Evolutionary conservation across 441 rosid genomes (phyloP).

Genomic region (Melianthus villosus): DNA sequence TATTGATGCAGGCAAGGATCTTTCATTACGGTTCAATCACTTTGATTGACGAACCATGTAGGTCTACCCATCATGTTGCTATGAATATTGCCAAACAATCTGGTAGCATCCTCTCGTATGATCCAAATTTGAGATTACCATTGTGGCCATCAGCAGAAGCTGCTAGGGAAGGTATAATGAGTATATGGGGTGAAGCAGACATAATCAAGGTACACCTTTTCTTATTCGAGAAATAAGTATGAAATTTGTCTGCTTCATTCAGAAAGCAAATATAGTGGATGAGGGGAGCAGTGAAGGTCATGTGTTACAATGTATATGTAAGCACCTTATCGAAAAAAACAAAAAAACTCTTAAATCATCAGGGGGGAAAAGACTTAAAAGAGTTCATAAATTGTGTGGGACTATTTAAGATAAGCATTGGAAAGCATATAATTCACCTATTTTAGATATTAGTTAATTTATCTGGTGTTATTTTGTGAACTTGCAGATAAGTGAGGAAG

Average conservation of each 20-base stretch:
- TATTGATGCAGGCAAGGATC: constrained; percentile 51
- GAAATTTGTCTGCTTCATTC: background rate
- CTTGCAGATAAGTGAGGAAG: constrained; percentile 83
- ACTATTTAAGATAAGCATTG: too few species aligned
- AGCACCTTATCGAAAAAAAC: too few species aligned
- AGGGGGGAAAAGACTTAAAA: too few species aligned
- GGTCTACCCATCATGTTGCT: constrained; percentile 80
- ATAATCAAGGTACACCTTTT: constrained; percentile 49
- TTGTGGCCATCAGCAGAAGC: constrained; percentile 84
- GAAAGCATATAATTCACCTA: background rate
- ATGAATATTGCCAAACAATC: constrained; percentile 59
- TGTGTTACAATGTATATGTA: too few species aligned
- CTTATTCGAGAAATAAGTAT: background rate
- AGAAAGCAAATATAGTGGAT: background rate
- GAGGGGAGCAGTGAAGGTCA: too few species aligned
- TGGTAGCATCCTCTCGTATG: constrained; percentile 79
- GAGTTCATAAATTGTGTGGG: too few species aligned
- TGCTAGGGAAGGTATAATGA: constrained; percentile 70
- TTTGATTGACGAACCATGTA: constrained; percentile 89
- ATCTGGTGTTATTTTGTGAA: constrained; percentile 6
- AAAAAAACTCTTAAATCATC: too few species aligned
- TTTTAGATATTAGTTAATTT: constrained; percentile 3
- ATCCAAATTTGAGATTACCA: constrained; percentile 81
- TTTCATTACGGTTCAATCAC: constrained; percentile 93
- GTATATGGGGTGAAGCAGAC: constrained; percentile 84